Evolutionary conservation across 2,329 filamentous ascomycete genomes (phyloP).

Genomic region (Trichoderma koningii): DNA sequence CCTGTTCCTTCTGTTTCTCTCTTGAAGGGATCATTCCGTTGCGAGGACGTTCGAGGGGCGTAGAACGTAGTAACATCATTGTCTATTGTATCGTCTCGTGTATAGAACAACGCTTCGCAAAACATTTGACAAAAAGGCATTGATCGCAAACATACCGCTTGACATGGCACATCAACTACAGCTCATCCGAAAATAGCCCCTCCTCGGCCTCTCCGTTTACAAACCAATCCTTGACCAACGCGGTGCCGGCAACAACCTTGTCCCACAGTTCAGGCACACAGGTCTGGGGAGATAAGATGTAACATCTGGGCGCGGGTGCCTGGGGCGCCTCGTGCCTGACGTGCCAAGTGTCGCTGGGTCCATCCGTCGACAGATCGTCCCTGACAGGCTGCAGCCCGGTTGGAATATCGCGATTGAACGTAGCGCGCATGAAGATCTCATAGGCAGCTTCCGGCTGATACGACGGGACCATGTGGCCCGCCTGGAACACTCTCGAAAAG

Average conservation of each 20-base stretch:
- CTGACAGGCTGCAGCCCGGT: slow-evolving; percentile 56
- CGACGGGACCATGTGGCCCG: slow-evolving; percentile 63
- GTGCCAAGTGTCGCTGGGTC: slow-evolving; percentile 60
- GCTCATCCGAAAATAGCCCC: slow-evolving; percentile 13
- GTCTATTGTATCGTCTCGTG: not conserved
- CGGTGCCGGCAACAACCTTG: slow-evolving; percentile 54
- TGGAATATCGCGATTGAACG: slow-evolving; percentile 56
- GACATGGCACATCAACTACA: not conserved
- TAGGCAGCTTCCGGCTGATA: slow-evolving; percentile 61
- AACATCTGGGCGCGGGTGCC: slow-evolving; percentile 57
- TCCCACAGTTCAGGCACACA: slow-evolving; percentile 58
- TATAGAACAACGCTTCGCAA: not conserved
- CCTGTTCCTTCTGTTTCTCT: not conserved
- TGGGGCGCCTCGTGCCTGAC: slow-evolving; percentile 54
- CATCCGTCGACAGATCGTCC: slow-evolving; percentile 52
- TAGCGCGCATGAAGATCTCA: slow-evolving; percentile 60
- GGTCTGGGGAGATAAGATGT: slow-evolving; percentile 56
- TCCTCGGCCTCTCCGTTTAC: slow-evolving; percentile 33
- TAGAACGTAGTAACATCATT: too few species aligned
- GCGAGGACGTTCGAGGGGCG: too few species aligned
- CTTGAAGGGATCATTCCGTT: too few species aligned
- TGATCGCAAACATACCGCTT: not conserved
- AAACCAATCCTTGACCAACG: slow-evolving; percentile 48
- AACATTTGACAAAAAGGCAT: too few species aligned
- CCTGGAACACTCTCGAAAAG: slow-evolving; percentile 66